Evolutionary conservation across 495 filamentous ascomycete species (phyloP), one percentile per base, ranked within the genome.

Genomic region (Penicillium nucicola): DNA sequence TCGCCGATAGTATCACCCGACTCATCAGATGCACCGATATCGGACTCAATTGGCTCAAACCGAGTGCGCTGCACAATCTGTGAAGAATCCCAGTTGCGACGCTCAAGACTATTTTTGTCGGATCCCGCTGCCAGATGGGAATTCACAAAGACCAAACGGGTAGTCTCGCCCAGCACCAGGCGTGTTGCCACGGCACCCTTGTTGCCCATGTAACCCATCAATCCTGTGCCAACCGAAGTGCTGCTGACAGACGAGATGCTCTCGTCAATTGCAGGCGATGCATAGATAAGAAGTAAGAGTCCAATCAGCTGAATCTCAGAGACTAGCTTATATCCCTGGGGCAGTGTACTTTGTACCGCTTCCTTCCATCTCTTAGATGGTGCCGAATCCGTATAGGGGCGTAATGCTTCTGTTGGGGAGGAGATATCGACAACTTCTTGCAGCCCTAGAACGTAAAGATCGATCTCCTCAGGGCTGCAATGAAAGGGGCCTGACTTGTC

Each of bases 191-290:
- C 86, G 12, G 86, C 92, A 1, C 95, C 95, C 68, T 99, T 99
- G 61, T 99, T 99, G 5, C 93, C 95, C 77, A 95, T 82, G 53
- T 95, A 96, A 0, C 93, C 92, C 67, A 92, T 81, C 40, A 96
- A 59, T 1, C 93, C 92, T 0, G 95, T 97, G 3, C 90, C 91
- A 5, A 96, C 86, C 42, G 72, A 85, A 8, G 80, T 81, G 10
- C 83, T 89, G 58, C 86, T 90, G 42, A 96, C 82, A 28, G 85
- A 87, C 31, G 84, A 85, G 31, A 96, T 77, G 2, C 81, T 83
- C 1, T 85, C 77, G 17, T 79, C 79, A 38, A 97, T 72, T 18
- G 77, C 76, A 0, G 93, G 87, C 0, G 91, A 86, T 2, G 87
- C 90, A 58, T 90, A 97, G 30, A 96, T 79, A 19, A 97, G 67